Conservation (phyloP, 2,329 filamentous ascomycete genomes). For the Paraconiothyrium sp. region DNA sequence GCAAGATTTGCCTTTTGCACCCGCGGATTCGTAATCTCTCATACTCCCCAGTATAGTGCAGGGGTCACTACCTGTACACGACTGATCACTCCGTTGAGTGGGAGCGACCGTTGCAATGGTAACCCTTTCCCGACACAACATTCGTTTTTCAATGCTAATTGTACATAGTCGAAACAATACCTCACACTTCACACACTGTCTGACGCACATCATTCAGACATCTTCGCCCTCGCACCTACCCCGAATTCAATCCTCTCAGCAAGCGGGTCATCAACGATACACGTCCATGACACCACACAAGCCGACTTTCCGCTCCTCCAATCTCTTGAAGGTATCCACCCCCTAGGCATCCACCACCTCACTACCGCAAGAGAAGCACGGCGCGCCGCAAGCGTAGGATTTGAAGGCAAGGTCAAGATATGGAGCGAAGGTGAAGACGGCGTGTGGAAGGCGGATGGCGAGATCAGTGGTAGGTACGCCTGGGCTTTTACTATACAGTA, state of each 20-base stretch:
- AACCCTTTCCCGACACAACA: not conserved
- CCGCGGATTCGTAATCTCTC: not conserved
- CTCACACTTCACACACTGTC: conserved; percentile 91
- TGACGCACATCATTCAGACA: conserved; percentile 83
- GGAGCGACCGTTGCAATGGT: conserved; percentile 22
- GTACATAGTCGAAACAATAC: conserved; percentile 91
- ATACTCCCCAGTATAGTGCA: not conserved
- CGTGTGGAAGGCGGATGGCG: conserved; percentile 62
- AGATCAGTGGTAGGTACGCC: conserved; percentile 54
- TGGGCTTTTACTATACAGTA: conserved; percentile 22
- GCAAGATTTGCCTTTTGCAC: conserved; percentile 6
- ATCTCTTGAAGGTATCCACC: conserved; percentile 81
- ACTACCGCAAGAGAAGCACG: conserved; percentile 70
- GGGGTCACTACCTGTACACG: too few species aligned
- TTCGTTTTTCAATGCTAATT: conserved; percentile 20
- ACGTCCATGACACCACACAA: conserved; percentile 78
- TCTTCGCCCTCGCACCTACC: conserved; percentile 84
- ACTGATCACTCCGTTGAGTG: not conserved
- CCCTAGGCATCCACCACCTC: conserved; percentile 90
- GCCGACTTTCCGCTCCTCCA: conserved; percentile 80
- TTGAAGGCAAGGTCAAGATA: conserved; percentile 86
- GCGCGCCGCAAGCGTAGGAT: conserved; percentile 83
- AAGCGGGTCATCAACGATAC: conserved; percentile 83
- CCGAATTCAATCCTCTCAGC: conserved; percentile 78
- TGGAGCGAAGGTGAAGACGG: conserved; percentile 71